phyloP scores from a whole-genome alignment of 192 early-diverging fungal species.

The Obelidium mucronatum region DNA sequence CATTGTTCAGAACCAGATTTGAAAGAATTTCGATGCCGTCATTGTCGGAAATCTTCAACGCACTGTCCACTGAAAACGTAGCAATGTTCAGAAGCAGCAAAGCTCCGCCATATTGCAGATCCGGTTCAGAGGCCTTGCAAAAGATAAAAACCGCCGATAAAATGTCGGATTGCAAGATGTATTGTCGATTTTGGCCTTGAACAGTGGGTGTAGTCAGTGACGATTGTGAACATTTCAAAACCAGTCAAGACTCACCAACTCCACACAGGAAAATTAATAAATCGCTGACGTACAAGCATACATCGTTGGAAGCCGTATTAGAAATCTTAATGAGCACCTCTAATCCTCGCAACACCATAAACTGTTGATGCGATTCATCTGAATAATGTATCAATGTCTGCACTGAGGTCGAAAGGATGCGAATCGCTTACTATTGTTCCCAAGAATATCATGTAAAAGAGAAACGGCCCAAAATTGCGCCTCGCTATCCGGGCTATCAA shows the following conservation, averaged over 20 bases:
- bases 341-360: slow-evolving; percentile 49
- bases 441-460: slow-evolving; percentile 54
- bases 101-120: slow-evolving; percentile 61
- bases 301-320: slow-evolving; percentile 42
- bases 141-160: slow-evolving; percentile 47
- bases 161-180: slow-evolving; percentile 43
- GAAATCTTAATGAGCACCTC: slow-evolving; percentile 44
- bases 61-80: slow-evolving; percentile 48
- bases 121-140: slow-evolving; percentile 50
- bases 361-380: slow-evolving; percentile 49
- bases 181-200: slow-evolving; percentile 30
- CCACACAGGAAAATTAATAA: slow-evolving; percentile 60
- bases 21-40: slow-evolving; percentile 40
- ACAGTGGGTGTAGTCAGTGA: neutral
- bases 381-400: no score
- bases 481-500: slow-evolving; percentile 70
- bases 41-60: slow-evolving; percentile 21
- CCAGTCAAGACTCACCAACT: slow-evolving; percentile 24
- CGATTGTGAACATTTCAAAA: no score
- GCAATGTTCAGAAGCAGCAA: slow-evolving; percentile 59
- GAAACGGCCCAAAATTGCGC: slow-evolving; percentile 77
- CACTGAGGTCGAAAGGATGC: slow-evolving; percentile 1
- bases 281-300: slow-evolving; percentile 62
- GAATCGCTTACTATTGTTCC: slow-evolving; percentile 13
- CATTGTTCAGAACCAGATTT: slow-evolving; percentile 29